A percentile compares a stretch with the other conserved stretches of the same genome.
Conservation (phyloP, 2,329 filamentous ascomycete genomes). For the Neoscytalidium dimidiatum region DNA sequence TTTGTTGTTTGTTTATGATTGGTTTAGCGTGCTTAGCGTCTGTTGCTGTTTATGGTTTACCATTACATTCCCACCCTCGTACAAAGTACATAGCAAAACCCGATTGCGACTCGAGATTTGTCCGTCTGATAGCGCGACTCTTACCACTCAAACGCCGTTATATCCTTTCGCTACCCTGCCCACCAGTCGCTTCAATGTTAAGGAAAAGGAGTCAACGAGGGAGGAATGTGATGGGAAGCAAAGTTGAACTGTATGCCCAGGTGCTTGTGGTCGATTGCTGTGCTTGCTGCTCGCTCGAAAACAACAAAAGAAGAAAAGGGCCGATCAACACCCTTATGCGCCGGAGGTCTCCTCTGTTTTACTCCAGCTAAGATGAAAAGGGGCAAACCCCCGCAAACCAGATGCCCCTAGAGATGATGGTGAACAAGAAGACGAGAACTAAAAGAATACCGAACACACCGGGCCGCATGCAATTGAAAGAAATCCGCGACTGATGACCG, state of each 20-base stretch:
- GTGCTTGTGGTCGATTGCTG: constrained; percentile 7
- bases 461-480: constrained; percentile 15
- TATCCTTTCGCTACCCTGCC: not conserved
- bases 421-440: not conserved
- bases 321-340: constrained; percentile 11
- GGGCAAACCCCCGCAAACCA: not conserved
- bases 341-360: constrained; percentile 17
- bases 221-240: not conserved
- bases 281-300: constrained; percentile 15
- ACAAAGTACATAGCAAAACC: constrained; percentile 16
- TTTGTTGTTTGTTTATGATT: constrained; percentile 16
- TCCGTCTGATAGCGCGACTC: not conserved
- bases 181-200: not conserved
- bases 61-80: constrained; percentile 14
- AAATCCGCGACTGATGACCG: constrained; percentile 1
- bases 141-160: constrained; percentile 6
- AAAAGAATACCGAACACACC: constrained; percentile 19
- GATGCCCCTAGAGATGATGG: not conserved
- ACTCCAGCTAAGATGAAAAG: constrained; percentile 9
- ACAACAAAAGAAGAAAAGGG: not conserved
- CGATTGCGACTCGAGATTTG: constrained; percentile 3
- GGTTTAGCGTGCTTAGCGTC: not conserved
- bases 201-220: not conserved
- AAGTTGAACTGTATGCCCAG: constrained; percentile 8
- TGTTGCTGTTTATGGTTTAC: constrained; percentile 16